Conservation (phyloP, 2,329 filamentous ascomycete genomes). For the Exutisphaerella laricina region DNA sequence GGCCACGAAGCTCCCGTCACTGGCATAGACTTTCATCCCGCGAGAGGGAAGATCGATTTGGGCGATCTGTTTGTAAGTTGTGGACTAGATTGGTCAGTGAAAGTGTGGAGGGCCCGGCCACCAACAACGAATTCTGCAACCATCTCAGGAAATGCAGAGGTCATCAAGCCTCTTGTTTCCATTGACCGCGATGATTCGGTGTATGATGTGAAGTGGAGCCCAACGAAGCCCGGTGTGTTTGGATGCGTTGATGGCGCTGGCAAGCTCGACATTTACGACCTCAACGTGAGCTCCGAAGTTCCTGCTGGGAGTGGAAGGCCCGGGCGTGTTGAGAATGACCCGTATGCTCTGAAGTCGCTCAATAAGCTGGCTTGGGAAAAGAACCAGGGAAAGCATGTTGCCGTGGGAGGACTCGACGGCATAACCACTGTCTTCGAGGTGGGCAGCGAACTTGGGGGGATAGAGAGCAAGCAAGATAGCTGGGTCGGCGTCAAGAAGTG, state of each 20-base stretch:
- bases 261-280: slow-evolving; percentile 89
- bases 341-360: slow-evolving; percentile 60
- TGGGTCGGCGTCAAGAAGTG: slow-evolving; percentile 92
- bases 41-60: slow-evolving; percentile 84
- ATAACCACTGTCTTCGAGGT: slow-evolving; percentile 92
- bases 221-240: slow-evolving; percentile 89
- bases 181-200: slow-evolving; percentile 93
- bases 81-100: slow-evolving; percentile 93
- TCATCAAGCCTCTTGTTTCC: slow-evolving; percentile 64
- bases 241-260: slow-evolving; percentile 90
- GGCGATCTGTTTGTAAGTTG: slow-evolving; percentile 90
- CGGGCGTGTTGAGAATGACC: slow-evolving; percentile 33
- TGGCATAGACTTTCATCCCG: slow-evolving; percentile 92
- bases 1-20: slow-evolving; percentile 93
- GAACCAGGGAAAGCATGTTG: slow-evolving; percentile 77
- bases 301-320: slow-evolving; percentile 67
- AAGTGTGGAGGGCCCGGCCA: slow-evolving; percentile 89
- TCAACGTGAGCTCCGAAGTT: slow-evolving; percentile 87
- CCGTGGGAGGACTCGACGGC: slow-evolving; percentile 87
- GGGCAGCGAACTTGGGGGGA: slow-evolving; percentile 71
- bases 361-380: slow-evolving; percentile 96
- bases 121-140: slow-evolving; percentile 61
- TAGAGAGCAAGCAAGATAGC: slow-evolving; percentile 76
- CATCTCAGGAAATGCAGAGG: slow-evolving; percentile 38
- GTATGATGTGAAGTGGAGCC: slow-evolving; percentile 94